These are phyloP conservation scores for Hymenoscyphus infarciens DNA, from an alignment of 2,329 filamentous ascomycete genomes.

Conservation along the genomic window DNA sequence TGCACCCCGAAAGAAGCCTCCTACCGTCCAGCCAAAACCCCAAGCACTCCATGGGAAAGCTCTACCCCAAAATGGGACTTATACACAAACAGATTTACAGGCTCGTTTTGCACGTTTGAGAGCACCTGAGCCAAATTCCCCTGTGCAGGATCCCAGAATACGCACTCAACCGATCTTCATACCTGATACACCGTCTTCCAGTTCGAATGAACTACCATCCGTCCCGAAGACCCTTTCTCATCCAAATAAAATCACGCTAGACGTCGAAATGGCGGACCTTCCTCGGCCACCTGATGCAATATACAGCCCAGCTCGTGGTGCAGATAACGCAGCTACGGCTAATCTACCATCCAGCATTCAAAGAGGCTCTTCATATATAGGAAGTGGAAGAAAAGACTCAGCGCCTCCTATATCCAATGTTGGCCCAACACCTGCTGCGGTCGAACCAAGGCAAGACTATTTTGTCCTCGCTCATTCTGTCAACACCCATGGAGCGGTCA, in stretches of 20 bases:
- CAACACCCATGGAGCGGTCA: constrained; percentile 13
- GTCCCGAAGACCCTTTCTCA: constrained; percentile 23
- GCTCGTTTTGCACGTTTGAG: constrained; percentile 57
- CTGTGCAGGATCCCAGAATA: constrained; percentile 51
- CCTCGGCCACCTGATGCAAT: constrained; percentile 37
- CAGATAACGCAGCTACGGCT: constrained; percentile 25
- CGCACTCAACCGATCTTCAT: constrained; percentile 46
- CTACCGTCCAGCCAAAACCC: constrained; percentile 62
- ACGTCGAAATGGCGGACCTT: constrained; percentile 31
- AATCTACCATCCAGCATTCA: constrained; percentile 29
- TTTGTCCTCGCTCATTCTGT: constrained; percentile 22
- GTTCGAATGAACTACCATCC: constrained; percentile 33
- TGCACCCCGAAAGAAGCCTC: constrained; percentile 36
- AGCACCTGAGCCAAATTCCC: constrained; percentile 36
- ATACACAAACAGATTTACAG: constrained; percentile 47
- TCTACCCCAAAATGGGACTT: constrained; percentile 40
- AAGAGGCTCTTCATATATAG: constrained; percentile 27
- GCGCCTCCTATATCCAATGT: constrained; percentile 29
- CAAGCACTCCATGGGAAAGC: constrained; percentile 61
- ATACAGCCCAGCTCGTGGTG: constrained; percentile 35
- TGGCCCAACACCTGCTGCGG: constrained; percentile 21
- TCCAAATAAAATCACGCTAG: constrained; percentile 22
- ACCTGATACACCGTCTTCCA: constrained; percentile 31
- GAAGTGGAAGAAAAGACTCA: constrained; percentile 23
- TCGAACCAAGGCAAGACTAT: constrained; percentile 26